These are phyloP conservation scores for Primulina tabacum DNA, from an alignment of 257 asterid species.

Conservation along the genomic window DNA sequence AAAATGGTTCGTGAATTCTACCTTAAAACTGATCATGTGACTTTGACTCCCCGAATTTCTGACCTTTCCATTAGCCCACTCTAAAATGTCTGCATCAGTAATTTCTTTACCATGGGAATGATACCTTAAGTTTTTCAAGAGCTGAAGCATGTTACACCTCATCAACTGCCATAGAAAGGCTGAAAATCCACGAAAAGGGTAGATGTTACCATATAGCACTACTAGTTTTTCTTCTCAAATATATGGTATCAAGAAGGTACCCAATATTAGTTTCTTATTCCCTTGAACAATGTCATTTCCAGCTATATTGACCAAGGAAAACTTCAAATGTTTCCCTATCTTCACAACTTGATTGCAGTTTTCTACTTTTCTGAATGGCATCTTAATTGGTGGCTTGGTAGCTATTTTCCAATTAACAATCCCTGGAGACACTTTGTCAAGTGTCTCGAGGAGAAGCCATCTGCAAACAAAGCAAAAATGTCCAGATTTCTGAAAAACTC, in stretches of 20 bases:
- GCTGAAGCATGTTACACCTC: conserved; percentile 89
- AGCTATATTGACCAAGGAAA: conserved; percentile 88
- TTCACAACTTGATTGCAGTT: conserved; percentile 96
- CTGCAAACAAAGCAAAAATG: conserved; percentile 38
- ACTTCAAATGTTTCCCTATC: conserved; percentile 85
- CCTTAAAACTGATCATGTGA: conserved; percentile 75
- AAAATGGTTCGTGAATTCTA: conserved; percentile 27
- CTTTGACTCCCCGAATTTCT: conserved; percentile 70
- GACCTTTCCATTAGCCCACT: conserved; percentile 88
- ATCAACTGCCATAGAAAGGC: conserved; percentile 94
- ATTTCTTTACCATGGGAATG: conserved; percentile 93
- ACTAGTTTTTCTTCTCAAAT: not conserved
- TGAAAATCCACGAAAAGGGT: conserved; percentile 39
- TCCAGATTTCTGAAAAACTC: conserved; percentile 3
- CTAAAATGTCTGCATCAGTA: conserved; percentile 68
- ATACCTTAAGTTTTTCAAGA: conserved; percentile 73
- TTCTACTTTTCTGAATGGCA: conserved; percentile 95
- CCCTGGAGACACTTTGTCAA: conserved; percentile 90
- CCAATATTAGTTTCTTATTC: conserved; percentile 83
- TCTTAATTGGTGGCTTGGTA: conserved; percentile 88
- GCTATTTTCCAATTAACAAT: conserved; percentile 91
- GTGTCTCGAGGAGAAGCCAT: conserved; percentile 86
- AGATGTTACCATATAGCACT: conserved; percentile 2
- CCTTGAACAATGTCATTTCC: conserved; percentile 97
- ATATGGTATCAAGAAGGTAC: conserved; percentile 35